These are phyloP conservation scores for Podila horticola DNA, from an alignment of 192 early-diverging fungal species.

Conservation along the genomic window DNA sequence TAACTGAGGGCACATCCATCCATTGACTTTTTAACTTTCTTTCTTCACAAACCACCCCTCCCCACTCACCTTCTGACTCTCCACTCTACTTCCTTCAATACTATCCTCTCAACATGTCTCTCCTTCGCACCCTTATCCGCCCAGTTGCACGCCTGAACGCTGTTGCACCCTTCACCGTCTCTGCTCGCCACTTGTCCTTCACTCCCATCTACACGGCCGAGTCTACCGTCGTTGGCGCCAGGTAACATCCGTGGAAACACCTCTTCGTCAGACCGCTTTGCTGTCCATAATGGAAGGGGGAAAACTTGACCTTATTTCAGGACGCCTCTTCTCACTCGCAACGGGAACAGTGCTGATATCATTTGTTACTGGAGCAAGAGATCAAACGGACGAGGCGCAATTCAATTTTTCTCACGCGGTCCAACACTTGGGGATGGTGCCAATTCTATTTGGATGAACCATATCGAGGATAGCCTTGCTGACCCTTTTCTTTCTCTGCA, in stretches of 20 bases:
- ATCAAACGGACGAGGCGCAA: no score
- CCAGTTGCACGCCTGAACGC: slow-evolving; percentile 38
- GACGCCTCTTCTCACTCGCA: background rate
- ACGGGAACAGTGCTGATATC: no score
- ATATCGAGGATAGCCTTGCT: background rate
- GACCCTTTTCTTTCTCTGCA: no score
- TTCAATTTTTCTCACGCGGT: slow-evolving; percentile 29
- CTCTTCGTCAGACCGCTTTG: background rate
- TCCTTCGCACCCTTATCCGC: slow-evolving; percentile 35
- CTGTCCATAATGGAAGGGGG: background rate
- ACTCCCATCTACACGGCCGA: slow-evolving; percentile 69
- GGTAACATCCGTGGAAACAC: slow-evolving; percentile 5
- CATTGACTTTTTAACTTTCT: no score
- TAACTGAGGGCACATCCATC: no score
- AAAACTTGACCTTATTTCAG: background rate
- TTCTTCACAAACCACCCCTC: no score
- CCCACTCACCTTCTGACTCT: no score
- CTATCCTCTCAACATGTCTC: slow-evolving; percentile 22
- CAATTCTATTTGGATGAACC: background rate
- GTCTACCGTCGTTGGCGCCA: slow-evolving; percentile 59
- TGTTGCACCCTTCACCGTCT: slow-evolving; percentile 16
- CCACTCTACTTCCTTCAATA: no score
- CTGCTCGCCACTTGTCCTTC: slow-evolving; percentile 48
- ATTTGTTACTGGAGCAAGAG: no score
- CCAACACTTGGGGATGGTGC: background rate